Evolutionary conservation across 106 monocot species (phyloP).

Genomic region (Phalaenopsis equestris): DNA sequence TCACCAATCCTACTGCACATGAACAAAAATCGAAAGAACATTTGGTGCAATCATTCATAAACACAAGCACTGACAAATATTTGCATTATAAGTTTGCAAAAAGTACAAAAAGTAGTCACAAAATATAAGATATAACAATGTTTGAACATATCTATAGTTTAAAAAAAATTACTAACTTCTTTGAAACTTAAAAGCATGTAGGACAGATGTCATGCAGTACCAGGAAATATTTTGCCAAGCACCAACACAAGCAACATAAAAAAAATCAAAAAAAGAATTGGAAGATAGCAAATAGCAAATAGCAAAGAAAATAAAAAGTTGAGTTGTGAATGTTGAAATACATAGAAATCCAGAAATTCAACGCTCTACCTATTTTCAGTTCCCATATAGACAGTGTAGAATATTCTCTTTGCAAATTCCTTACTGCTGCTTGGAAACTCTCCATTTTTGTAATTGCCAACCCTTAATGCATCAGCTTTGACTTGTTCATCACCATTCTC

Average conservation of each 20-base stretch:
- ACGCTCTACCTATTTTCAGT: constrained; percentile 80
- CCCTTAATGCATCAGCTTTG: constrained; percentile 84
- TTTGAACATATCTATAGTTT: not conserved
- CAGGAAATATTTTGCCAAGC: not conserved
- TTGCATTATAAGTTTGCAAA: not conserved
- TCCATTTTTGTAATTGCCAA: constrained; percentile 91
- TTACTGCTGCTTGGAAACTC: constrained; percentile 75
- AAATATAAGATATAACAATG: not conserved
- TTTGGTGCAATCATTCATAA: not conserved
- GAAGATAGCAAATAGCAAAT: not conserved
- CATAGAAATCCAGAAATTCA: not conserved
- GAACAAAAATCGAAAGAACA: not conserved
- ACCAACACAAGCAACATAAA: not conserved
- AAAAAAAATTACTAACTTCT: not conserved
- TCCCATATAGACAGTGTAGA: constrained; percentile 98
- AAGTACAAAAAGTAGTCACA: not conserved
- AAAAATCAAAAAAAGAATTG: not conserved
- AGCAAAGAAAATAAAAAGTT: not conserved
- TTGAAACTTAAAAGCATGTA: not conserved
- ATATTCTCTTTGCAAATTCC: constrained; percentile 87
- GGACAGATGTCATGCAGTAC: not conserved
- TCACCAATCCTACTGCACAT: not conserved
- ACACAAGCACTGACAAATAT: not conserved
- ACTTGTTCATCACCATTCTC: constrained; percentile 89
- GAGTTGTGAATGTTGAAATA: not conserved